Evolutionary conservation across 2,329 filamentous ascomycete genomes (phyloP).

Genomic region (Beauveria sp.): DNA sequence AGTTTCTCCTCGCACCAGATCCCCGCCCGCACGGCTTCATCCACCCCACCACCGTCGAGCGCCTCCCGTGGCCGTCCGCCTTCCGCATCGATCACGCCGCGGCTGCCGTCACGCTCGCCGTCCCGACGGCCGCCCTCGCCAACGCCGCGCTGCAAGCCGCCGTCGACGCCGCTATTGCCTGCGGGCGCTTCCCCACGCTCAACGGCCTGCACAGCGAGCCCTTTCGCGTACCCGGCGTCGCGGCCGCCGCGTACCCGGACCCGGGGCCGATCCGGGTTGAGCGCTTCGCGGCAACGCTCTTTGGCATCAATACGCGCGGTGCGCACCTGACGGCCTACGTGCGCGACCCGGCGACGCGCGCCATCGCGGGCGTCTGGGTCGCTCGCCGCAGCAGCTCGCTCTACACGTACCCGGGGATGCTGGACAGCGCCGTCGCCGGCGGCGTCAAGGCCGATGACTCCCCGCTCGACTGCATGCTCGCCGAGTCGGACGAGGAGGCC

Average conservation of each 20-base stretch:
- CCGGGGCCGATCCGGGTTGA: constrained; percentile 40
- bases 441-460: constrained; percentile 61
- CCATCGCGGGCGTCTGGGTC: constrained; percentile 58
- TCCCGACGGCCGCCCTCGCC: constrained; percentile 22
- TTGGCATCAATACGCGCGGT: constrained; percentile 60
- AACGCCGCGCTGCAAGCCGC: constrained; percentile 33
- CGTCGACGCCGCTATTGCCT: constrained; percentile 23
- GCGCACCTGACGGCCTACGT: constrained; percentile 60
- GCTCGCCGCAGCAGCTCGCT: constrained; percentile 58
- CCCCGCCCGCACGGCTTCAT: constrained; percentile 43
- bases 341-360: constrained; percentile 25
- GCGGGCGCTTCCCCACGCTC: constrained; percentile 29
- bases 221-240: constrained; percentile 33
- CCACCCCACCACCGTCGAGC: constrained; percentile 34
- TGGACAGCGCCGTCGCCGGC: constrained; percentile 76
- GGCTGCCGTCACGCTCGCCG: constrained; percentile 26
- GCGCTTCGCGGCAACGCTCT: constrained; percentile 53
- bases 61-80: constrained; percentile 38
- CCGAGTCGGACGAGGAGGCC: constrained; percentile 69
- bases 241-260: constrained; percentile 16
- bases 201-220: constrained; percentile 34
- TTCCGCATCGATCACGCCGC: constrained; percentile 28
- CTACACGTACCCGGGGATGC: constrained; percentile 64
- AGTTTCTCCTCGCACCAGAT: constrained; percentile 38
- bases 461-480: constrained; percentile 60